Evolutionary conservation across 176 grass and related monocot genomes (phyloP), one percentile per base, ranked within the genome.

Genomic region (Zoysia pacifica): DNA sequence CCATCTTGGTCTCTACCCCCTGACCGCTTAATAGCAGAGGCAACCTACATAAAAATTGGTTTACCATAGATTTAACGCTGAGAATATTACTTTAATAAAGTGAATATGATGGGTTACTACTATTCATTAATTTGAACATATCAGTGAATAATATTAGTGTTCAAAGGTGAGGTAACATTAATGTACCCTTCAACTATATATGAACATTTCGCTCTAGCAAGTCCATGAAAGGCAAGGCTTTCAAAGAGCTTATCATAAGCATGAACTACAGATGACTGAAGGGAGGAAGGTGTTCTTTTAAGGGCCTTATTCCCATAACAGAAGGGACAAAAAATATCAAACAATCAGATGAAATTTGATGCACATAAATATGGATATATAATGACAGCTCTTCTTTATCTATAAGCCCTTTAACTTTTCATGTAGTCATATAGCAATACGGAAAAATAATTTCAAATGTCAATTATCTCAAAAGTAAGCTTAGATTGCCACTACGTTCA

Each of bases 11-110:
- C 70, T 56, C 86, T 85, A 28, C 53, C 62, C 44, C 61, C 78
- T 72, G 85, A 74, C 58, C 90, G 82, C 80, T 84, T 97, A 51
- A 87, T 78, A 76, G 86, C 62, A 80, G 81, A 84, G 18, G 79
- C 47, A 19, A 93, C 88, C 90, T 97, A 67, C 65, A 85, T 37
- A 79, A 13, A 72, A 72, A 55, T 40, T 36, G 3, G 75, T 80
- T 40, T 51, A 68, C 35, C 18, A 54, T 41, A 75, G 46, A 4
- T 15, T 51, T 48, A 62, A 41, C 44, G 47, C 67, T 68, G 10
- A 79, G 28, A 38, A n/a, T n/a, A 48, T 48, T 35, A 56, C 11
- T 38, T 55, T 49, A 48, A 80, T 1, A 9, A 45, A 65, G 41
- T 55, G 19, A 73, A 72, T 66, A 16, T 42, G 48, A 76, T 65